Evolutionary conservation across 768 basidiomycete species (phyloP).

Genomic region (Tricholoma sp.): DNA sequence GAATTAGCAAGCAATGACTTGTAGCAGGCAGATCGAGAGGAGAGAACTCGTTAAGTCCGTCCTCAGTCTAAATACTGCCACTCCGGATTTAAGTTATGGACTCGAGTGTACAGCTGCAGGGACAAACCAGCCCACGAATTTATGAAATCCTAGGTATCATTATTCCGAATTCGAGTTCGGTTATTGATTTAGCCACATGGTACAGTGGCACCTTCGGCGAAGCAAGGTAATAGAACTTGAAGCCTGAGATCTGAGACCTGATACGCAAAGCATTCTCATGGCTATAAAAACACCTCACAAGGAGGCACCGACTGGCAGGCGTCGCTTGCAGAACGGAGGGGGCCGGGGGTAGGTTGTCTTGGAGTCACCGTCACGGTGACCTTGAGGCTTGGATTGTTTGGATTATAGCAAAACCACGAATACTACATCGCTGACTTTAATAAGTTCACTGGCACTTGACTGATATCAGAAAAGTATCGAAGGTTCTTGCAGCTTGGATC

Average conservation of each 20-base stretch:
- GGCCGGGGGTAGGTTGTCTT: too few species aligned
- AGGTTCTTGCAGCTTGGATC: slow-evolving; percentile 35
- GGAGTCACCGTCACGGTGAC: too few species aligned
- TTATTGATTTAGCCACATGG: slow-evolving; percentile 49
- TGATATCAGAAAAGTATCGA: slow-evolving; percentile 13
- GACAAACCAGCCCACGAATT: slow-evolving; percentile 31
- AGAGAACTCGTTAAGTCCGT: not conserved
- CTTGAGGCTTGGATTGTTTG: too few species aligned
- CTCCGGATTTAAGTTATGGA: slow-evolving; percentile 6
- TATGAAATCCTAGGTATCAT: slow-evolving; percentile 37
- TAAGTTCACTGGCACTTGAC: slow-evolving; percentile 24
- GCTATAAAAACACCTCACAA: slow-evolving; percentile 25
- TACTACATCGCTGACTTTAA: slow-evolving; percentile 27
- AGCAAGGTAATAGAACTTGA: slow-evolving; percentile 39
- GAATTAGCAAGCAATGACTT: slow-evolving; percentile 8
- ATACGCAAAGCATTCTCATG: slow-evolving; percentile 31
- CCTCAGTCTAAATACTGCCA: slow-evolving; percentile 19
- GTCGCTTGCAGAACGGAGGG: slow-evolving; percentile 38
- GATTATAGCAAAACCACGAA: slow-evolving; percentile 23
- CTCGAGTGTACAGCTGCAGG: slow-evolving; percentile 14
- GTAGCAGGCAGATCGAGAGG: slow-evolving; percentile 17
- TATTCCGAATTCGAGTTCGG: slow-evolving; percentile 62
- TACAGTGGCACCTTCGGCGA: slow-evolving; percentile 26
- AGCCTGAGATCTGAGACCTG: slow-evolving; percentile 15
- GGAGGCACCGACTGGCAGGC: slow-evolving; percentile 21